These are phyloP conservation scores for Populus ilicifolia DNA, from an alignment of 345 rosid genomes.

Conservation along the genomic window DNA sequence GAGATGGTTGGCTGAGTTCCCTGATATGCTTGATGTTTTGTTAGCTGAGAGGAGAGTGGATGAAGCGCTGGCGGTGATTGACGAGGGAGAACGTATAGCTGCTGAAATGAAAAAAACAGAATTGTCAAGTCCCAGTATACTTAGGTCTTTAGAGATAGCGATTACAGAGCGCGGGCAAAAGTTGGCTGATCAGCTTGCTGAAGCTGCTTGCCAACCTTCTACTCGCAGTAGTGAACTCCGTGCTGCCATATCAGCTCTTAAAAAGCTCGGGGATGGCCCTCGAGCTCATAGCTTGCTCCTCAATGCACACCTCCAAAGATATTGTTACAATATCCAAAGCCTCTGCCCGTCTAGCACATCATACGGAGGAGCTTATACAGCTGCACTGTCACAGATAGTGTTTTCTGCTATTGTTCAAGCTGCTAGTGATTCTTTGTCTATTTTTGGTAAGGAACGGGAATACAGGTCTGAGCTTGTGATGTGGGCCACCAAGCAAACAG, in stretches of 20 bases:
- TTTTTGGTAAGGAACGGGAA: slow-evolving; percentile 83
- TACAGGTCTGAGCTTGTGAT: slow-evolving; percentile 94
- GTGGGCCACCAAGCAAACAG: slow-evolving; percentile 96
- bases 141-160: slow-evolving; percentile 52
- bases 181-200: slow-evolving; percentile 94
- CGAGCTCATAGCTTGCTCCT: slow-evolving; percentile 93
- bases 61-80: slow-evolving; percentile 84
- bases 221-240: slow-evolving; percentile 93
- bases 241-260: slow-evolving; percentile 85
- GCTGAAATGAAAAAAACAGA: slow-evolving; percentile 61
- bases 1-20: slow-evolving; percentile 81
- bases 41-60: slow-evolving; percentile 96
- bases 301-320: slow-evolving; percentile 81
- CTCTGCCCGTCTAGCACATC: slow-evolving; percentile 96
- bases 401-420: slow-evolving; percentile 97
- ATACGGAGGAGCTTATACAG: slow-evolving; percentile 98
- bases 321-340: slow-evolving; percentile 86
- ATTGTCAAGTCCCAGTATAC: slow-evolving; percentile 43
- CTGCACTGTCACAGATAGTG: slow-evolving; percentile 94
- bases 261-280: slow-evolving; percentile 94
- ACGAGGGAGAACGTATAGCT: slow-evolving; percentile 70
- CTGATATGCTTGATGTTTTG: slow-evolving; percentile 84
- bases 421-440: slow-evolving; percentile 74
- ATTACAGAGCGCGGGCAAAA: slow-evolving; percentile 71
- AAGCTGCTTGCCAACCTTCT: slow-evolving; percentile 94